A percentile compares a stretch with the other conserved stretches of the same genome.
Conservation (phyloP, 2,329 filamentous ascomycete species). For the Botrytis squamosa region DNA sequence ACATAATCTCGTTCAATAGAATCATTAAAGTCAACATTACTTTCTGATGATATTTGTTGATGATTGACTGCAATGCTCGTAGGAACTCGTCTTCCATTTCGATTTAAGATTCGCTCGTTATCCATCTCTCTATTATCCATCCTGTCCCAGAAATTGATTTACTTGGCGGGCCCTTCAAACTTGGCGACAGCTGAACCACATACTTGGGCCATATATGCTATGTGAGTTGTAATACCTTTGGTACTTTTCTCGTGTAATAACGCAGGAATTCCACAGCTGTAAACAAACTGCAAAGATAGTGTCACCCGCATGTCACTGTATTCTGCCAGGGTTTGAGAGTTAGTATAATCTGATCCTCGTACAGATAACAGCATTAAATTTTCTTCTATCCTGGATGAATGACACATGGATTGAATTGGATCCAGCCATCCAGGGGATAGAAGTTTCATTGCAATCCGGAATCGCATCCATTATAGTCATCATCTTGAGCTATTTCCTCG, state of each 20-base stretch:
- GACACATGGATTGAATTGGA: not conserved
- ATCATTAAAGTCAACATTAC: not conserved
- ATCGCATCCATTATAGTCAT: not conserved
- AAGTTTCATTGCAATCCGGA: not conserved
- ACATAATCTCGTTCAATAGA: not conserved
- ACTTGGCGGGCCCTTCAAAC: not conserved
- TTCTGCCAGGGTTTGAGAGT: not conserved
- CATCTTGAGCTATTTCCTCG: not conserved
- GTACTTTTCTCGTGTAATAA: not conserved
- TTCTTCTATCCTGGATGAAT: not conserved
- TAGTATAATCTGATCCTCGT: not conserved
- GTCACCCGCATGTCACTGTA: not conserved
- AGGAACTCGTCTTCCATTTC: not conserved
- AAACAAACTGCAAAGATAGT: not conserved
- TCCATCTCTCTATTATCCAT: not conserved
- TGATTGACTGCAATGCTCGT: not conserved
- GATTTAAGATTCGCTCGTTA: not conserved
- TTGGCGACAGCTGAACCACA: not conserved
- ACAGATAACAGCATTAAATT: not conserved
- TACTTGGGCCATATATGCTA: not conserved
- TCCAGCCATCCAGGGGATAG: not conserved
- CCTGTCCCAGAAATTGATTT: not conserved
- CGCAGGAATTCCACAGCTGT: not conserved
- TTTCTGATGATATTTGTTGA: not conserved
- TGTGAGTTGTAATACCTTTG: not conserved